Conservation (phyloP, 768 basidiomycete species). For the Suillus bovinus region DNA sequence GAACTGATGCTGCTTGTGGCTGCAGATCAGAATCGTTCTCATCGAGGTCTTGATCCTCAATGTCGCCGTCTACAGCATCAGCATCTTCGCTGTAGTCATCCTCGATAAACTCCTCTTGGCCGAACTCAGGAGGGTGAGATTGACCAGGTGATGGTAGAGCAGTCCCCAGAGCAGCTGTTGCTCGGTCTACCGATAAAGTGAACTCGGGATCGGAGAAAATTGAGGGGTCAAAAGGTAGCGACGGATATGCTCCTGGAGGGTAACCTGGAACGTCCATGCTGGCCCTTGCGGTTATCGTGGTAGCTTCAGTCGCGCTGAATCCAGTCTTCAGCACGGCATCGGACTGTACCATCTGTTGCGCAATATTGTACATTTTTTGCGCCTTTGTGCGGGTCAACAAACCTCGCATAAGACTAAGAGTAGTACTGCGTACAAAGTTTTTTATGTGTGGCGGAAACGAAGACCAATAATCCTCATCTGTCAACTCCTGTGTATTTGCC, state of each 20-base stretch:
- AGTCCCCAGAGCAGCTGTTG: constrained; percentile 36
- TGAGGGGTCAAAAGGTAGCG: constrained; percentile 50
- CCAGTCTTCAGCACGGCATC: constrained; percentile 39
- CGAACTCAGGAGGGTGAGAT: constrained; percentile 37
- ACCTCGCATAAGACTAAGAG: constrained; percentile 24
- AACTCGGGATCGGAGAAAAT: constrained; percentile 57
- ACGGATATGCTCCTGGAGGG: constrained; percentile 42
- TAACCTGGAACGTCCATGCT: constrained; percentile 35
- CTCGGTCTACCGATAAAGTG: constrained; percentile 50
- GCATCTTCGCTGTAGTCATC: constrained; percentile 51
- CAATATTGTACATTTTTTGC: constrained; percentile 66
- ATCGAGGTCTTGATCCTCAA: constrained; percentile 39
- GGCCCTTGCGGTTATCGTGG: constrained; percentile 18
- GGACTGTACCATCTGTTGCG: constrained; percentile 62
- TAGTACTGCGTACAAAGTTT: constrained; percentile 57
- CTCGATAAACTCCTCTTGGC: constrained; percentile 36
- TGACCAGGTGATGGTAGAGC: constrained; percentile 31
- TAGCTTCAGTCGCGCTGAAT: constrained; percentile 31
- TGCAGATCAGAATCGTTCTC: constrained; percentile 30
- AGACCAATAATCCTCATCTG: constrained; percentile 71
- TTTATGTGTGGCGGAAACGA: constrained; percentile 67
- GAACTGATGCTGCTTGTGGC: constrained; percentile 21
- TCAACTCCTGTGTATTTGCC: constrained; percentile 21
- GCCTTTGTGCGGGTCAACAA: constrained; percentile 45
- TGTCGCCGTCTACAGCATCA: constrained; percentile 44